A percentile compares a stretch with the other conserved stretches of the same genome.
Conservation (phyloP, 257 asterid species). For the Fraxinus pennsylvanica region DNA sequence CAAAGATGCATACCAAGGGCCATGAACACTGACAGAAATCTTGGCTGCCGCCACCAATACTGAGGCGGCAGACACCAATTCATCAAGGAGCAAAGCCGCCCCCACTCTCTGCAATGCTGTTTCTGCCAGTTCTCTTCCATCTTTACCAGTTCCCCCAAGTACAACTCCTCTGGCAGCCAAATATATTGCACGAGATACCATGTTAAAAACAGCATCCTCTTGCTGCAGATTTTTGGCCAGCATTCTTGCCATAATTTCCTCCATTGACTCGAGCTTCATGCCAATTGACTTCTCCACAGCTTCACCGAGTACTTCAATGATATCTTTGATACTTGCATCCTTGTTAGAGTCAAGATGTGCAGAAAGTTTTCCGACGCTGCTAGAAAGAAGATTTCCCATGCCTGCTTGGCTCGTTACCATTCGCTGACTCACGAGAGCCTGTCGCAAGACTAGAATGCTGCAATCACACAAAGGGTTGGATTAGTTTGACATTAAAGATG, state of each 20-base stretch:
- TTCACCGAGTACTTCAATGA: constrained; percentile 49
- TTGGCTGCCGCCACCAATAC: constrained; percentile 53
- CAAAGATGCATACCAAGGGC: constrained; percentile 73
- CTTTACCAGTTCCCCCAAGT: constrained; percentile 58
- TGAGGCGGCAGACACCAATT: constrained; percentile 55
- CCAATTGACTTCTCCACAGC: constrained; percentile 31
- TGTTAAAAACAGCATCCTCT: constrained; percentile 61
- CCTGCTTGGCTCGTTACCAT: constrained; percentile 50
- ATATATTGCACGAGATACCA: constrained; percentile 62
- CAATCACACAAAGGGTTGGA: constrained; percentile 3
- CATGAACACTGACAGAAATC: constrained; percentile 69
- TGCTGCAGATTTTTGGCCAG: constrained; percentile 77
- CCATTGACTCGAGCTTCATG: constrained; percentile 42
- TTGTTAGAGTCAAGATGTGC: constrained; percentile 53
- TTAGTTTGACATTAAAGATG: background rate
- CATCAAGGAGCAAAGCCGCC: constrained; percentile 48
- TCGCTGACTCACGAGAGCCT: constrained; percentile 61
- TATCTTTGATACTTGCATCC: constrained; percentile 69
- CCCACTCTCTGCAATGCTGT: constrained; percentile 75
- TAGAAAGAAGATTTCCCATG: constrained; percentile 50
- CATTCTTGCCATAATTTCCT: constrained; percentile 81
- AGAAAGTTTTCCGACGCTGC: constrained; percentile 51
- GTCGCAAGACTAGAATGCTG: constrained; percentile 75
- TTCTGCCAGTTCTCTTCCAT: constrained; percentile 63
- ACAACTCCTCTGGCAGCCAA: constrained; percentile 63